Conservation (phyloP, 2,329 filamentous ascomycete genomes). For the Bipolaris bicolor region DNA sequence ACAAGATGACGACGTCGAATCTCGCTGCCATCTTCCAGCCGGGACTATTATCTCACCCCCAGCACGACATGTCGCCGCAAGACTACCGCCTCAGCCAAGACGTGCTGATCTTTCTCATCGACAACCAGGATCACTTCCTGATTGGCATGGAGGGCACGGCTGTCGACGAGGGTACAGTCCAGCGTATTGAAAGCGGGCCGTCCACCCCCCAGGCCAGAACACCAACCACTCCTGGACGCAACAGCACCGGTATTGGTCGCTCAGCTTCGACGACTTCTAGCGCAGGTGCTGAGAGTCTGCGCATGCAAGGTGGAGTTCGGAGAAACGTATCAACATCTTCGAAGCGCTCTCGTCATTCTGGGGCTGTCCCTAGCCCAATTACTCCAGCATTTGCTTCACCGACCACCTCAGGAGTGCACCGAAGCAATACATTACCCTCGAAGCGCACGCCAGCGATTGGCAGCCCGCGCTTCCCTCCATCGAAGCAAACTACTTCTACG, state of each 20-base stretch:
- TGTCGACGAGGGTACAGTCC: slow-evolving; percentile 80
- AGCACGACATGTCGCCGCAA: slow-evolving; percentile 91
- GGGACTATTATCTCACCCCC: slow-evolving; percentile 90
- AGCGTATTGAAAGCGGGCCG: slow-evolving; percentile 72
- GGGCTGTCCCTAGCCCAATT: slow-evolving; percentile 69
- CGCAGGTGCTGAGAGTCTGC: slow-evolving; percentile 83
- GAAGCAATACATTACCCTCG: slow-evolving; percentile 92
- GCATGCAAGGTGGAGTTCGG: slow-evolving; percentile 78
- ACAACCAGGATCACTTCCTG: slow-evolving; percentile 97
- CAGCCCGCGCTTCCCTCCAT: slow-evolving; percentile 40
- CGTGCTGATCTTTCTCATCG: slow-evolving; percentile 95
- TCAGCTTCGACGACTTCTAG: slow-evolving; percentile 73
- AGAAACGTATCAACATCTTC: slow-evolving; percentile 93
- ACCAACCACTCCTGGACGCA: slow-evolving; percentile 54
- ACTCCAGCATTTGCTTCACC: slow-evolving; percentile 41
- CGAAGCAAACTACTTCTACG: slow-evolving; percentile 58
- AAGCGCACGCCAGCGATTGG: slow-evolving; percentile 78
- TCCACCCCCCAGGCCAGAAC: slow-evolving; percentile 58
- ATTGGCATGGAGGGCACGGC: slow-evolving; percentile 98
- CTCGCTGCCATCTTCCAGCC: slow-evolving; percentile 97
- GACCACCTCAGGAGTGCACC: slow-evolving; percentile 64
- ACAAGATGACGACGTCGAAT: slow-evolving; percentile 95
- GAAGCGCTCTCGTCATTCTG: slow-evolving; percentile 78
- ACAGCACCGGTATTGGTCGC: slow-evolving; percentile 68
- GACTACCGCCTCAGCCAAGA: slow-evolving; percentile 96